Evolutionary conservation across 129 eudicot genomes (phyloP), one percentile per base, ranked within the genome.

Genomic region (Saposhnikovia divaricata): DNA sequence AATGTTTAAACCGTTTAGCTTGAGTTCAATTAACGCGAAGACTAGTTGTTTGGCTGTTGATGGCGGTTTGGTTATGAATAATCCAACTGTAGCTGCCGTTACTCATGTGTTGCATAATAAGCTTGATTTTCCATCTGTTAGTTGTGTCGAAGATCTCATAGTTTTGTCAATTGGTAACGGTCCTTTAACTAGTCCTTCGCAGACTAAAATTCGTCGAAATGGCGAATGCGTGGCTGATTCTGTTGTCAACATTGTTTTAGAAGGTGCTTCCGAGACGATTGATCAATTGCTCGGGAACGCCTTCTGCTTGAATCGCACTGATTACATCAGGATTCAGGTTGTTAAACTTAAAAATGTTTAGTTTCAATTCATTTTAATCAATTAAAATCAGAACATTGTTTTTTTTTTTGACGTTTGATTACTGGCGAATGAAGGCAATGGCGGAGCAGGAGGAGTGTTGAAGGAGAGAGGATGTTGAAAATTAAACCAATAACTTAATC

Each of bases 311-410:
- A 95, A 89, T 79, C 93, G 81, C 5, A 79, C 75, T 11, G 93
- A 89, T 83, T 95, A 95, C 84, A 87, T 95, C 79, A 86, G 98
- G 89, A 85, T 95, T 84, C 98, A 95, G 98, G 98, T 95, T 70
- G 74, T 44, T 27, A n/a, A n/a, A n/a, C n/a, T n/a, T n/a, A n/a
- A n/a, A n/a, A n/a, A n/a, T n/a, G n/a, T n/a, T n/a, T n/a, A n/a
- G 14, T 28, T 66, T 10, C 2, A 9, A 3, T 44, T 31, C 34
- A 31, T 0, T 31, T 31, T 31, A 31, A 31, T 31, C 34, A 31
- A 31, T 31, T 31, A 31, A 31, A 31, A 31, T 31, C 34, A 31
- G 34, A 31, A 31, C 34, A 1, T 31, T 31, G 34, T 6, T 44
- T 45, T 44, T 65, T 28, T 28, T 1, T 3, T 27, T 82, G 87